Conservation (phyloP, 2,329 filamentous ascomycete genomes). For the Aspergillus fischeri region DNA sequence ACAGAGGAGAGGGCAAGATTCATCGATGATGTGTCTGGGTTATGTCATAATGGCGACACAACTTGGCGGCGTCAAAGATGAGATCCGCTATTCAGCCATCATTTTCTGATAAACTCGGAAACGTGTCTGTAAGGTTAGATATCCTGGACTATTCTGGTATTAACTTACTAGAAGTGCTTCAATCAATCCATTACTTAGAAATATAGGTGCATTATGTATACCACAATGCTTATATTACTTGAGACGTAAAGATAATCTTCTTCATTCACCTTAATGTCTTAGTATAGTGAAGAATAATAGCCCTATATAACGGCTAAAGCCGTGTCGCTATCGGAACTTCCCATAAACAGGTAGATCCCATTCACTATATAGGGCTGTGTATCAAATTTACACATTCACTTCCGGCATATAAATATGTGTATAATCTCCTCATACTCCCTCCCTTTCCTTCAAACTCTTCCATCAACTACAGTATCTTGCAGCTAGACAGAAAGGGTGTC, state of each 20-base stretch:
- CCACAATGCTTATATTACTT: not conserved
- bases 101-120: no score
- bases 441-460: not conserved
- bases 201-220: not conserved
- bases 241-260: not conserved
- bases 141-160: not conserved
- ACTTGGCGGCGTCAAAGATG: not conserved
- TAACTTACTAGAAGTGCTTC: no score
- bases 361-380: not conserved
- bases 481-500: not conserved
- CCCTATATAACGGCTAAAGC: not conserved
- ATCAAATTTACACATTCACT: not conserved
- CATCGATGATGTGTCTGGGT: no score
- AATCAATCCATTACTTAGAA: no score
- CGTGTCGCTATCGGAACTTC: not conserved
- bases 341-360: not conserved
- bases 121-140: not conserved
- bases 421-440: not conserved
- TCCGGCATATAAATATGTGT: not conserved
- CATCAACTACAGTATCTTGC: not conserved
- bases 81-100: no score
- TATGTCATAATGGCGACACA: no score
- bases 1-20: no score
- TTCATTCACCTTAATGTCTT: not conserved
- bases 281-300: not conserved